Conservation (phyloP, 2,329 filamentous ascomycete genomes). For the Botrytis hyacinthi region DNA sequence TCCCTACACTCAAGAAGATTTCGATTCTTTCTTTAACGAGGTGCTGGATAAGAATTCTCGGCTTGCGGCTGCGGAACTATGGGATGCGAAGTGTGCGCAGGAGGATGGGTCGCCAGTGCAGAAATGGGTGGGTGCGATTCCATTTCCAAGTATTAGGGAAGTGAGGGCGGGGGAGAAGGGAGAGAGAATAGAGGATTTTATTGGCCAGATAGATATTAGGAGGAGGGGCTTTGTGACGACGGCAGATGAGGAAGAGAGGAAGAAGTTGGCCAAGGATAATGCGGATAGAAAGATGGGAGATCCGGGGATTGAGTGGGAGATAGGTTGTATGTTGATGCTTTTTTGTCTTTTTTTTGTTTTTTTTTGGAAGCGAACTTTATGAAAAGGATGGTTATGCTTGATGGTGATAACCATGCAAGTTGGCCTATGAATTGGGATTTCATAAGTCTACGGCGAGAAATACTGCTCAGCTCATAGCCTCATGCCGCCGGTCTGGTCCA, state of each 20-base stretch:
- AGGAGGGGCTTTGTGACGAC: conserved; percentile 1
- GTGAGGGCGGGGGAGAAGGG: not conserved
- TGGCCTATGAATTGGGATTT: not conserved
- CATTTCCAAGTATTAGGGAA: conserved; percentile 16
- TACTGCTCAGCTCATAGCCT: not conserved
- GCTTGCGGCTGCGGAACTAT: not conserved
- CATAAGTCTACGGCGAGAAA: not conserved
- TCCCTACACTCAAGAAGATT: conserved; percentile 5
- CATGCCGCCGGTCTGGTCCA: not conserved
- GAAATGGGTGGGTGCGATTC: conserved; percentile 6
- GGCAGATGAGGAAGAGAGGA: not conserved
- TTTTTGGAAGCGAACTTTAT: not conserved
- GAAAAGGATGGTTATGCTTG: not conserved
- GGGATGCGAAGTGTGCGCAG: not conserved
- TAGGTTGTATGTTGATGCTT: conserved; percentile 14
- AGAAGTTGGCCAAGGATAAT: not conserved
- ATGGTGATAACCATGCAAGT: not conserved
- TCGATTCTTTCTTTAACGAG: not conserved
- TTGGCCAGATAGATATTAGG: conserved; percentile 12
- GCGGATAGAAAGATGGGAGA: not conserved
- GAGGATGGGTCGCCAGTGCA: not conserved
- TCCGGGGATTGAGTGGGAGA: conserved; percentile 7
- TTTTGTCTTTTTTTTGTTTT: not conserved
- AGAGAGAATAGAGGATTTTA: not conserved
- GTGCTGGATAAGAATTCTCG: not conserved